Percentiles rank a stretch among this genome's conserved stretches.
These are phyloP conservation scores for Globisporangium viniferum DNA, from an alignment of 352 stramenopile genomes.

Conservation along the genomic window DNA sequence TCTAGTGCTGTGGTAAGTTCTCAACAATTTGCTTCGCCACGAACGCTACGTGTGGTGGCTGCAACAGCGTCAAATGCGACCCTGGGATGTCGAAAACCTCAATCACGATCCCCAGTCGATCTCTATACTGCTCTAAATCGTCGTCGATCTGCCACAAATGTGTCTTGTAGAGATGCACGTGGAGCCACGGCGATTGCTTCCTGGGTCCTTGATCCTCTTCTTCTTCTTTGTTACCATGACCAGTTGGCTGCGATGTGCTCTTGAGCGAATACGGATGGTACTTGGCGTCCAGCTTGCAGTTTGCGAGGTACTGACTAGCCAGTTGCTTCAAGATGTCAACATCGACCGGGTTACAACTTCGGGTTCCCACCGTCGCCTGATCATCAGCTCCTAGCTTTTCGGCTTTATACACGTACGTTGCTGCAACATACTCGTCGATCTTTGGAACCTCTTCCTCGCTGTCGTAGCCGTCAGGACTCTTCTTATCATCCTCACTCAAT, in stretches of 20 bases:
- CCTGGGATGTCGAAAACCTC: background rate
- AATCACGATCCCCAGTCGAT: slow-evolving; percentile 1
- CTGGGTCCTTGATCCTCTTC: background rate
- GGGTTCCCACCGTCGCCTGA: background rate
- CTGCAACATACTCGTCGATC: background rate
- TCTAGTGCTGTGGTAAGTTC: background rate
- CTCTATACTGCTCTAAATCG: background rate
- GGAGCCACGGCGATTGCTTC: slow-evolving; percentile 2
- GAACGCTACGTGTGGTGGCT: background rate
- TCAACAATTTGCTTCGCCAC: background rate
- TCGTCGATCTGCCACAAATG: background rate
- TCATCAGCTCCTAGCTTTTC: background rate
- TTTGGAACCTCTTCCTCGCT: background rate
- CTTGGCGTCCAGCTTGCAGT: slow-evolving; percentile 4
- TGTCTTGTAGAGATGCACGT: slow-evolving; percentile 1
- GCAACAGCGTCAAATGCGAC: background rate
- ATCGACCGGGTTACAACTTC: background rate
- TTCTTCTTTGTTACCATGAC: background rate
- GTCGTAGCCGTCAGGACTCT: background rate
- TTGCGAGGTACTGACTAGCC: background rate
- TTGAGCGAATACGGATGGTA: slow-evolving; percentile 1
- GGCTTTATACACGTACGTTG: background rate
- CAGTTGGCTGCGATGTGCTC: background rate
- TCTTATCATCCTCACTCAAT: background rate
- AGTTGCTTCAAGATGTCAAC: slow-evolving; percentile 5